Conservation (phyloP, 805 yeast species). For the Kuraishia hungarica region DNA sequence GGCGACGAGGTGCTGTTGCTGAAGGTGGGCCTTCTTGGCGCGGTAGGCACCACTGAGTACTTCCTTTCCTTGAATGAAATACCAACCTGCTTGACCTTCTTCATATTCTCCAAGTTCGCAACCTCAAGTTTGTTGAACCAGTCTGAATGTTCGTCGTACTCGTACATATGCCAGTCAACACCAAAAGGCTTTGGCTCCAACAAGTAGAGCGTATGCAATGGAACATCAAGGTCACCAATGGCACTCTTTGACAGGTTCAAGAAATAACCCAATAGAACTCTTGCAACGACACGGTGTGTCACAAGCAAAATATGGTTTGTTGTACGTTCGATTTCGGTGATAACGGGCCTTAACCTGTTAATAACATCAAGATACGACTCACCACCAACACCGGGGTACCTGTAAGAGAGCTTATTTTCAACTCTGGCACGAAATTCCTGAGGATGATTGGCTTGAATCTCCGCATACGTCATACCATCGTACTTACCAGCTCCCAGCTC, state of each 20-base stretch:
- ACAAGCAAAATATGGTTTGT: conserved; percentile 78
- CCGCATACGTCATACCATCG: conserved; percentile 89
- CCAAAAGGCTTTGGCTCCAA: conserved; percentile 94
- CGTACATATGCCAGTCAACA: conserved; percentile 86
- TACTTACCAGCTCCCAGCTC: conserved; percentile 90
- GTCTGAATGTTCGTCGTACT: conserved; percentile 70
- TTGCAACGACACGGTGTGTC: conserved; percentile 85
- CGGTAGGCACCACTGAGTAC: conserved; percentile 71
- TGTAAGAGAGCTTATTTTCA: conserved; percentile 68
- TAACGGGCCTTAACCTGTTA: conserved; percentile 80
- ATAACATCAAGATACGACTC: conserved; percentile 93
- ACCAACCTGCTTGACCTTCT: conserved; percentile 61
- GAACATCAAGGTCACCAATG: conserved; percentile 87
- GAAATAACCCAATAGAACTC: conserved; percentile 83
- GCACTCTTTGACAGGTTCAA: conserved; percentile 72
- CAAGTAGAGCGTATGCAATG: conserved; percentile 83
- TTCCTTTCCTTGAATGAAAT: conserved; percentile 62
- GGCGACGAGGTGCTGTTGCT: background rate
- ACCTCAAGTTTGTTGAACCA: conserved; percentile 64
- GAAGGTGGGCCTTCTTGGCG: conserved; percentile 31
- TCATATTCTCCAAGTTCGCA: conserved; percentile 34
- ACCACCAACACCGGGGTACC: conserved; percentile 97
- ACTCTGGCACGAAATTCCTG: conserved; percentile 73
- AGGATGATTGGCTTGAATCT: conserved; percentile 66
- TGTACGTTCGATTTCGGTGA: conserved; percentile 87